Evolutionary conservation across 83 land plant genomes (phyloP).

Genomic region (Picea abies): DNA sequence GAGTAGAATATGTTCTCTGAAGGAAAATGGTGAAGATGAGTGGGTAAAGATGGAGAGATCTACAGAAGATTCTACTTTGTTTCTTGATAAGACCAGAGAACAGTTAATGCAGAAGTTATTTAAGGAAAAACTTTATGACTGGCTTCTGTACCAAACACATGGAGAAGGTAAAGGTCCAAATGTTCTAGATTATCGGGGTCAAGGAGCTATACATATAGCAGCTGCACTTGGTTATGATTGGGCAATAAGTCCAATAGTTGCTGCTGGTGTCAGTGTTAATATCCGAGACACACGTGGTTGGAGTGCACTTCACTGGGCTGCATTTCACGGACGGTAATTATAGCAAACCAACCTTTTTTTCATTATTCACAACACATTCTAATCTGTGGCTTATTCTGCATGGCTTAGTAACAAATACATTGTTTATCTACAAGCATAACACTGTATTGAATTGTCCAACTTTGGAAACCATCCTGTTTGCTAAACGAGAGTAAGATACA

Average conservation of each 20-base stretch:
- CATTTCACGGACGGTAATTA: conserved; percentile 74
- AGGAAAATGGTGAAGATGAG: conserved; percentile 33
- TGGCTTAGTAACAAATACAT: too few species aligned
- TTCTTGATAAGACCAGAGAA: conserved; percentile 29
- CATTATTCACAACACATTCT: too few species aligned
- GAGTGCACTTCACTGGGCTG: conserved; percentile 97
- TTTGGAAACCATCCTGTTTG: too few species aligned
- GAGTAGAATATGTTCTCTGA: conserved; percentile 41
- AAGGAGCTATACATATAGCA: conserved; percentile 79
- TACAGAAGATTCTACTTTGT: conserved; percentile 16
- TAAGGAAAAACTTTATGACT: conserved; percentile 51
- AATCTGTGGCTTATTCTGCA: too few species aligned
- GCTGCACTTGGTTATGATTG: conserved; percentile 91
- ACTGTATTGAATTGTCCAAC: too few species aligned
- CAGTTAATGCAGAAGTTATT: conserved; percentile 39
- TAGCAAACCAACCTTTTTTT: too few species aligned
- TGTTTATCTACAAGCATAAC: too few species aligned
- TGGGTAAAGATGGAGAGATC: conserved; percentile 34
- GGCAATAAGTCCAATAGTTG: conserved; percentile 63
- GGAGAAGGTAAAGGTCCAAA: conserved; percentile 78
- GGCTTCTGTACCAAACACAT: conserved; percentile 54
- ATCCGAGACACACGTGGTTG: conserved; percentile 85
- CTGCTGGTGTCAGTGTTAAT: conserved; percentile 71
- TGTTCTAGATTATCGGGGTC: conserved; percentile 66
- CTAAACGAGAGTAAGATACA: too few species aligned